Evolutionary conservation across 331 rosid genomes (phyloP), one percentile per base, ranked within the genome.

Genomic region (Malus hybrid): DNA sequence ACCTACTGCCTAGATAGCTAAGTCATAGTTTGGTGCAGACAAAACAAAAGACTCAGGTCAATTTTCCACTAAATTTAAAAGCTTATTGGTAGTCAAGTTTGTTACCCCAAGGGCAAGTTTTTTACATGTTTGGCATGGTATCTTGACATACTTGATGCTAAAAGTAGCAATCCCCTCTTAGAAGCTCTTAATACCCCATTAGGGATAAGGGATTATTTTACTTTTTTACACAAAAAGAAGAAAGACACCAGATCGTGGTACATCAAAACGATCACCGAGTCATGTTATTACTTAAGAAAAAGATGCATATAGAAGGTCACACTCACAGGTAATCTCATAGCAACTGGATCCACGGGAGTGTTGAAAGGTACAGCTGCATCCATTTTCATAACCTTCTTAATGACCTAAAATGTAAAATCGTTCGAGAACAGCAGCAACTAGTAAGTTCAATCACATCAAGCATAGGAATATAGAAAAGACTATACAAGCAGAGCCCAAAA

Each of bases 301-400:
- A 80, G 50, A 27, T 32, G 76, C 72, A 19, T 1, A 52, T 34
- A 27, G n/a, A 27, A 71, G 50, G 54, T 44, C 50, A 12, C 50
- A 80, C 93, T 88, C 74, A 90, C 96, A 59, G 90, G 93, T 81
- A 91, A 88, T 77, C 92, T 91, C 32, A 91, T 76, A 81, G 92
- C 93, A 74, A 84, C 83, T 5, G 93, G 93, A 84, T 91, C 88
- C 72, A 91, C 97, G 55, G 93, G 97, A 76, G 81, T 90, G 86
- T 91, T 91, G 73, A 91, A 91, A 70, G 92, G 92, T 36, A 85
- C 92, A 20, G 93, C 93, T 33, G 93, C 97, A 70, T 91, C 97
- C 97, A 91, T 91, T 80, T 87, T 91, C 97, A 91, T 91, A 55
- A 91, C 84, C 83, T 85, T 91, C 86, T 85, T 89, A 81, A 91